Evolutionary conservation across 768 basidiomycete species (phyloP).

Genomic region (Kwoniella sp.): DNA sequence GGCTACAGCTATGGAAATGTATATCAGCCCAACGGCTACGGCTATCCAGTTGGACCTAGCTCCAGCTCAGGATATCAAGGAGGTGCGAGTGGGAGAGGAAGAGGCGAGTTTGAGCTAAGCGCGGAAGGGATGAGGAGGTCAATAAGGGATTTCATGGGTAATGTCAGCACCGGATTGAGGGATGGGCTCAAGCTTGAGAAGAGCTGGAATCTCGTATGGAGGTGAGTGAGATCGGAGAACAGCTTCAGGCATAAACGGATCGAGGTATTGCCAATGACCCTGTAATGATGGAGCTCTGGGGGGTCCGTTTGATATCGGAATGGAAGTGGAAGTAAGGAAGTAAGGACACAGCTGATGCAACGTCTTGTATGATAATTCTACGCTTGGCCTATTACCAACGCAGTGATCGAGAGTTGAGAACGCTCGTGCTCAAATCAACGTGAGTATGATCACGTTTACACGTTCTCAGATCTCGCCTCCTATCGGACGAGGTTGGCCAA

Average conservation of each 20-base stretch:
- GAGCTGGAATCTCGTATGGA: constrained; percentile 47
- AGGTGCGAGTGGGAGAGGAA: not conserved
- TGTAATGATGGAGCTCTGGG: too few species aligned
- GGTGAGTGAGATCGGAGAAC: constrained; percentile 50
- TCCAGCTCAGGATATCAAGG: too few species aligned
- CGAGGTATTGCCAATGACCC: too few species aligned
- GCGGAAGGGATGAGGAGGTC: not conserved
- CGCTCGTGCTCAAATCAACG: constrained; percentile 46
- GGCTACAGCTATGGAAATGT: constrained; percentile 3
- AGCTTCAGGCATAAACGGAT: too few species aligned
- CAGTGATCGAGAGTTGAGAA: constrained; percentile 53
- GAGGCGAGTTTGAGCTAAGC: not conserved
- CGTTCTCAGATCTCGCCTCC: too few species aligned
- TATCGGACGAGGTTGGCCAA: too few species aligned
- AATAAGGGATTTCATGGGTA: constrained; percentile 15
- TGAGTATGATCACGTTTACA: constrained; percentile 19
- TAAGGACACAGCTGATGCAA: too few species aligned
- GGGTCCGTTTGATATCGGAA: too few species aligned
- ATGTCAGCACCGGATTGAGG: constrained; percentile 32
- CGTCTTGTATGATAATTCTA: not conserved
- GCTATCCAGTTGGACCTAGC: not conserved
- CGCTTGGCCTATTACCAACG: not conserved
- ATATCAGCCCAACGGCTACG: not conserved
- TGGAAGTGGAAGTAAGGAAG: too few species aligned
- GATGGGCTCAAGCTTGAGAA: constrained; percentile 46